Evolutionary conservation across 1,284 basidiomycete genomes (phyloP).

Genomic region (Singerocomus inundabilis): DNA sequence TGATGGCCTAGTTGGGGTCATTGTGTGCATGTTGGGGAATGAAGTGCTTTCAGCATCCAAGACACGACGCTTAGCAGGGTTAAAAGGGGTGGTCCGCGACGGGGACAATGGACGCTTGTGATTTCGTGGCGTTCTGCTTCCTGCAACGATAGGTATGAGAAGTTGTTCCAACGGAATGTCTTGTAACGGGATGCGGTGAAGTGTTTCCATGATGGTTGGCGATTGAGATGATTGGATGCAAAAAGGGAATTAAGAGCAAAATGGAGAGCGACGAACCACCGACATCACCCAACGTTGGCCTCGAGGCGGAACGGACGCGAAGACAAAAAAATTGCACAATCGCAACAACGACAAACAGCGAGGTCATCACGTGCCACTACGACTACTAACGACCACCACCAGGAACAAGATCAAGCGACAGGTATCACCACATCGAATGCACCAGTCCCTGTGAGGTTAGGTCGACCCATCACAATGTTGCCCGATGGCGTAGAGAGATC

Average conservation of each 20-base stretch:
- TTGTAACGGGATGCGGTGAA: slow-evolving; percentile 46
- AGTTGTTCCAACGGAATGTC: slow-evolving; percentile 60
- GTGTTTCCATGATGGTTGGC: slow-evolving; percentile 30
- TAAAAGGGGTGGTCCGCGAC: slow-evolving; percentile 44
- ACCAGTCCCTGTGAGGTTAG: slow-evolving; percentile 83
- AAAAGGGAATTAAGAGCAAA: slow-evolving; percentile 14
- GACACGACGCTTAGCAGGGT: slow-evolving; percentile 69
- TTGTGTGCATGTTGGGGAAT: slow-evolving; percentile 23
- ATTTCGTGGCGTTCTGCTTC: slow-evolving; percentile 24
- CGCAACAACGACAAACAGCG: slow-evolving; percentile 30
- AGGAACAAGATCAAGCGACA: slow-evolving; percentile 30
- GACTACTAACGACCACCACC: too few relatives aligned
- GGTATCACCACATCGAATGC: slow-evolving; percentile 81
- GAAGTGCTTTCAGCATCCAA: slow-evolving; percentile 53
- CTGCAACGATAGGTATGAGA: slow-evolving; percentile 33
- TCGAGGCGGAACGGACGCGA: slow-evolving; percentile 17
- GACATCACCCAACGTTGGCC: slow-evolving; percentile 29
- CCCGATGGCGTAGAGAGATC: slow-evolving; percentile 86
- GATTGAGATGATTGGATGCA: slow-evolving; percentile 5
- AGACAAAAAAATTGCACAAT: slow-evolving; percentile 20
- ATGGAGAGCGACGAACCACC: slow-evolving; percentile 26
- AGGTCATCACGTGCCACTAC: slow-evolving; percentile 13
- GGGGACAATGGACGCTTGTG: slow-evolving; percentile 57
- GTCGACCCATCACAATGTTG: slow-evolving; percentile 88
- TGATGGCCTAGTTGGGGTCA: slow-evolving; percentile 25